Evolutionary conservation across 2,329 filamentous ascomycete species (phyloP).

Genomic region (Alternaria angustiovoidea): DNA sequence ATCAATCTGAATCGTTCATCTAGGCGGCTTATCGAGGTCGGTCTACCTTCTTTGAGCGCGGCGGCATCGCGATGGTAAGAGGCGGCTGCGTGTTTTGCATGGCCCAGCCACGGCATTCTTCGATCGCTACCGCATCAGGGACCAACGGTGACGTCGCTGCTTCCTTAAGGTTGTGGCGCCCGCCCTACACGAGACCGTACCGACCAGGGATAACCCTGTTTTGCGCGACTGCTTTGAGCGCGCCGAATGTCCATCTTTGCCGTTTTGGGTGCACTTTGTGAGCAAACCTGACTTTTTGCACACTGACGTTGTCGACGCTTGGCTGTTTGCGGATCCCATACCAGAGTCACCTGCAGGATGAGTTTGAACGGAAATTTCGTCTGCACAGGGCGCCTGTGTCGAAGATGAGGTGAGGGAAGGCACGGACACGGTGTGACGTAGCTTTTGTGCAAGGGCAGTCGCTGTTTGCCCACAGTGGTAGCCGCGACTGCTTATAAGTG

Average conservation of each 20-base stretch:
- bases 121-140: slow-evolving; percentile 13
- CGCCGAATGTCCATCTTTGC: slow-evolving; percentile 23
- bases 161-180: slow-evolving; percentile 28
- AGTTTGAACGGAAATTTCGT: slow-evolving; percentile 6
- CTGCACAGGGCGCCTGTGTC: not conserved
- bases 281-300: slow-evolving; percentile 13
- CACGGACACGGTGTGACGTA: slow-evolving; percentile 20
- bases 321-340: slow-evolving; percentile 6
- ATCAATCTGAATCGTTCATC: not conserved
- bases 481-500: slow-evolving; percentile 10
- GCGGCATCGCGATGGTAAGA: slow-evolving; percentile 6
- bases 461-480: not conserved
- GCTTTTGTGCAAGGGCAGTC: slow-evolving; percentile 8
- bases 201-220: slow-evolving; percentile 10
- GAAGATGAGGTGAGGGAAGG: slow-evolving; percentile 2
- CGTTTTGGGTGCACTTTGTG: not conserved
- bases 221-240: slow-evolving; percentile 21
- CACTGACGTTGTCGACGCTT: slow-evolving; percentile 9
- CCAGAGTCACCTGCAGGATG: slow-evolving; percentile 11
- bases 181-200: slow-evolving; percentile 3
- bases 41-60: slow-evolving; percentile 4
- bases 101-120: slow-evolving; percentile 14
- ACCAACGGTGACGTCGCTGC: slow-evolving; percentile 17
- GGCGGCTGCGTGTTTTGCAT: not conserved
- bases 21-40: not conserved